Evolutionary conservation across 2,329 filamentous ascomycete species (phyloP).

Genomic region (Gaeumannomyces tritici): DNA sequence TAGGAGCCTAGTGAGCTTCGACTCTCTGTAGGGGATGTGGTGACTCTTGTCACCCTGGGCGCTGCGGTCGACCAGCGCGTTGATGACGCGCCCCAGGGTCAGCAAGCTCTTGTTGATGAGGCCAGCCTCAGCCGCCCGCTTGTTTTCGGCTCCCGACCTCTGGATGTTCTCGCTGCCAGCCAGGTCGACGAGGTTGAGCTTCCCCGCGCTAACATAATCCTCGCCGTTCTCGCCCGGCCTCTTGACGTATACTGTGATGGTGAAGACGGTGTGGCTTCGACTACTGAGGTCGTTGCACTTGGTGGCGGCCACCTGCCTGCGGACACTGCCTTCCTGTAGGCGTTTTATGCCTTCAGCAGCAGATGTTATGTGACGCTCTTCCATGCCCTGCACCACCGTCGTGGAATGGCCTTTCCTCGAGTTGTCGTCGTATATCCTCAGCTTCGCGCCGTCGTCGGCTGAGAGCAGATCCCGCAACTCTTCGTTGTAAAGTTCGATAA

Average conservation of each 20-base stretch:
- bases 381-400: slow-evolving; percentile 94
- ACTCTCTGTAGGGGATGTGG: slow-evolving; percentile 89
- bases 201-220: slow-evolving; percentile 82
- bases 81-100: slow-evolving; percentile 92
- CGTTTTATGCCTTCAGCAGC: slow-evolving; percentile 81
- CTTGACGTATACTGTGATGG: slow-evolving; percentile 86
- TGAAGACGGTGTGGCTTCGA: slow-evolving; percentile 94
- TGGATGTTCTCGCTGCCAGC: slow-evolving; percentile 98
- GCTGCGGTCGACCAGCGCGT: slow-evolving; percentile 84
- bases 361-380: slow-evolving; percentile 84
- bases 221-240: slow-evolving; percentile 73
- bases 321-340: slow-evolving; percentile 80
- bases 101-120: slow-evolving; percentile 97
- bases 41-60: slow-evolving; percentile 22
- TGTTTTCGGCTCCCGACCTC: slow-evolving; percentile 94
- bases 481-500: slow-evolving; percentile 98
- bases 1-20: slow-evolving; percentile 85
- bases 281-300: slow-evolving; percentile 98
- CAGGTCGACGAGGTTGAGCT: slow-evolving; percentile 92
- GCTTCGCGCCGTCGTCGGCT: slow-evolving; percentile 68
- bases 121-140: slow-evolving; percentile 88
- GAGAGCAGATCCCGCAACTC: slow-evolving; percentile 86
- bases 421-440: slow-evolving; percentile 93
- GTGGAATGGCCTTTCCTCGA: slow-evolving; percentile 75
- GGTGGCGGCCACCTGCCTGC: slow-evolving; percentile 96